Percentiles rank a stretch among this genome's conserved stretches.
phyloP scores from a whole-genome alignment of 169 alveolate genomes.

The Amoebophrya sp. region DNA sequence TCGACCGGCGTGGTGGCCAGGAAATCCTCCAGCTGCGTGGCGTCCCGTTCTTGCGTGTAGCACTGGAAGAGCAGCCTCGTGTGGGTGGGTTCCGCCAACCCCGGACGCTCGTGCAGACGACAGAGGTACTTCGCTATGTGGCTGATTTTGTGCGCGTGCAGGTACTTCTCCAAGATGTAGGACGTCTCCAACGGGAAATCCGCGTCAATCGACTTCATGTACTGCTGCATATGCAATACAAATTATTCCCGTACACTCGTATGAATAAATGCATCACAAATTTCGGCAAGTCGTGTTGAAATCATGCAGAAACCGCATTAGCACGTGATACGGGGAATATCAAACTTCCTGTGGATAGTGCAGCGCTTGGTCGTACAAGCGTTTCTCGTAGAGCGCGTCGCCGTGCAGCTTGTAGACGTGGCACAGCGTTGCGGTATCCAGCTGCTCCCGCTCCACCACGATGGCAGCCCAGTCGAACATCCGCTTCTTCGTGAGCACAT shows the following conservation, averaged over 20 bases:
- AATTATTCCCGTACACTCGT: no score
- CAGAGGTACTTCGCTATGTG: not conserved
- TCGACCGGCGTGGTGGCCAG: not conserved
- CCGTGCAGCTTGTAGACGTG: not conserved
- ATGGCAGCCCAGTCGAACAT: constrained; percentile 6
- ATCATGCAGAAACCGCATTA: no score
- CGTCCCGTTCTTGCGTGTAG: not conserved
- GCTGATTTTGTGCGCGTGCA: not conserved
- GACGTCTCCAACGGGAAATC: not conserved
- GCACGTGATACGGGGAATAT: no score
- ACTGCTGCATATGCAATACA: no score
- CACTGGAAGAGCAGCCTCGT: not conserved
- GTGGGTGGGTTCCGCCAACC: not conserved
- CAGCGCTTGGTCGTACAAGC: not conserved
- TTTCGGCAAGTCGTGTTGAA: no score
- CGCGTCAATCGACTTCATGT: not conserved
- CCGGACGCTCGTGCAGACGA: not conserved
- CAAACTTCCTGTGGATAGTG: no score
- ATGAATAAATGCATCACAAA: no score
- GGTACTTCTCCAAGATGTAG: not conserved
- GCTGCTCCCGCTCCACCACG: not conserved
- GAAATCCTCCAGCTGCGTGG: not conserved
- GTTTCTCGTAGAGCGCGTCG: not conserved
- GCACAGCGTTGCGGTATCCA: constrained; percentile 2
- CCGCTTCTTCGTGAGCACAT: not conserved